Base-by-base conservation (phyloP, 1,284 basidiomycete species). In the Trichosporon sp. region DNA sequence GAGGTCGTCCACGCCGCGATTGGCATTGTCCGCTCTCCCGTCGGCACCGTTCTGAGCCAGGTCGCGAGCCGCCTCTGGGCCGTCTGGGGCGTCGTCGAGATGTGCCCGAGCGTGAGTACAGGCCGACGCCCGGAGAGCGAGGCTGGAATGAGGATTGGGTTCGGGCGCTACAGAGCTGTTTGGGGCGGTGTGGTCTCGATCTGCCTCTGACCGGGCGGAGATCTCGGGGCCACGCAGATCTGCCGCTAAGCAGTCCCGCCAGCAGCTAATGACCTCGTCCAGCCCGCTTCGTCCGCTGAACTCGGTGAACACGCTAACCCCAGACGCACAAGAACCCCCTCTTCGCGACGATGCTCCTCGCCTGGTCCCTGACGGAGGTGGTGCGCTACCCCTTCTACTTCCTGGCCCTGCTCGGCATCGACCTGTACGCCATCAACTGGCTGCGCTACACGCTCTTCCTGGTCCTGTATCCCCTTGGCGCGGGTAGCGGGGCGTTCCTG, bases 381-480 rank as follows among this genome's bases (percentile, higher is more conserved):
- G 90, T 97, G 74, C 92, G 96, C 35, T 99, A 99, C 84, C 85
- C 90, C 7, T 97, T 92, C 86, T 99, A 99, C 85, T 90, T 91
- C 2, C 87, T 88, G 78, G 87, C 87, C 65, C 88, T 98, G 8
- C 77, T 92, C 63, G 88, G 88, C 6, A 75, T 83, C 73, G 81
- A 85, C 71, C 69, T 82, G 35, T 75, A 78, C 38, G 48, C 77
- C 14, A 78, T 87, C 59, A 82, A 85, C 71, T 87, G 83, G 82
- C 78, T 86, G n/a, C 78, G 86, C 68, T 99, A 98, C 87, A 93
- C 94, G 35, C 89, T 93, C 6, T 99, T 98, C 86, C 95, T 92
- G 84, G 77, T 95, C 65, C 89, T 98, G 35, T 99, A 99, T 85
- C 94, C 93, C 2, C 84, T 96, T 63, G 96, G 96, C 66, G 96